Base-by-base conservation (phyloP, 495 filamentous ascomycete species). In the Patellaria atrata region DNA sequence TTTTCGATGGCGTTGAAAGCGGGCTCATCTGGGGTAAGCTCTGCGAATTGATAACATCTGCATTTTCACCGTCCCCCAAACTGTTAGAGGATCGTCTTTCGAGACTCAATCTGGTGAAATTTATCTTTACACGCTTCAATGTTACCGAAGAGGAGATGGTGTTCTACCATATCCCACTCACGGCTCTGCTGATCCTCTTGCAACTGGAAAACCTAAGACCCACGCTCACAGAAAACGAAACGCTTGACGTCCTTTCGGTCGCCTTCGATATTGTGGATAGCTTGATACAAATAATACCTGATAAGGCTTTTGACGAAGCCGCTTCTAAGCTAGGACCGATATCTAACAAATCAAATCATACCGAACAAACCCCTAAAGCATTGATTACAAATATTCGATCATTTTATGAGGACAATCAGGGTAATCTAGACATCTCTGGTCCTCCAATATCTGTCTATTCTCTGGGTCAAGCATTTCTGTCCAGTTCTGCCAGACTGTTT, bases 1-100 rank as follows among this genome's bases (percentile, higher is more conserved):
- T 99, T 56, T 96, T 99, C 44, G 87, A 99, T 55, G 87, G 84
- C 4, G 83, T 99, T 20, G 91, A 99, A 56, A 85, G 85, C 43
- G 75, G 77, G 3, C 62, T 94, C 25, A 94, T 99, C 15, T 99
- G 92, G 67, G 74, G 77, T 16, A 78, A 93, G 51, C 67, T 94
- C 30, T 54, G 73, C 23, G 56, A 68, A 14, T 61, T 76, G 30
- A 55, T 78, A 37, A 55, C 63, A 2, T 60, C 65, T 29, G 73
- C 73, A 14, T 57, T 87, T 30, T 58, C 65, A 17, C 2, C 14
- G 2, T 28, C 40, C 13, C 47, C 61, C 5, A 55, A 54, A 4
- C 58, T 64, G 13, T 43, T 25, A 5, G 41, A 52, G 0, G 65
- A 72, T 21, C 61, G 63, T 21, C 54, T 58, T 25, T 65, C 70